Percentiles rank a stretch among this genome's conserved stretches.
These are phyloP conservation scores for Omphalotus olearius DNA, from an alignment of 1,284 basidiomycete genomes.

Conservation along the genomic window DNA sequence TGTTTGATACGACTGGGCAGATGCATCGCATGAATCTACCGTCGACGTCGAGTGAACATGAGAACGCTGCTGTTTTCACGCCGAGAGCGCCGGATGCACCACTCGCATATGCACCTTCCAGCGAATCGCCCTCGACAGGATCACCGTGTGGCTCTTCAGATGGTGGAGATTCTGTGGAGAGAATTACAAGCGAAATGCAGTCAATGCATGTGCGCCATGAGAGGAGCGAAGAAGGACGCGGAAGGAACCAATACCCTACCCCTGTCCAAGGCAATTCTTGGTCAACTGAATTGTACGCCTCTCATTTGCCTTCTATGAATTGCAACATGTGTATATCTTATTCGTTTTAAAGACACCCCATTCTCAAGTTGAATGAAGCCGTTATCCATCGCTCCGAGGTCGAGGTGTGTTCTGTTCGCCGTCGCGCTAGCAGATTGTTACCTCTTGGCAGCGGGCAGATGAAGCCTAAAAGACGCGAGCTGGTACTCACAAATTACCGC, in stretches of 20 bases:
- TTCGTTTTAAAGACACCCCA: conserved; percentile 29
- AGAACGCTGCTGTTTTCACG: neutral
- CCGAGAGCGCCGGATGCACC: neutral
- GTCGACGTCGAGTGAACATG: neutral
- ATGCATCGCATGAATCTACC: conserved; percentile 5
- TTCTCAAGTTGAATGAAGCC: conserved; percentile 36
- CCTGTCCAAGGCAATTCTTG: conserved; percentile 51
- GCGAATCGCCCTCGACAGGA: conserved; percentile 2
- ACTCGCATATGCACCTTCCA: neutral
- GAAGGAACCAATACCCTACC: conserved; percentile 49
- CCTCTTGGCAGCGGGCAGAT: conserved; percentile 46
- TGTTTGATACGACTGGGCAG: conserved; percentile 14
- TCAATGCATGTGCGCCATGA: conserved; percentile 3
- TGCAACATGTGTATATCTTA: too few relatives aligned
- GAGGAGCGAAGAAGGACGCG: conserved; percentile 30
- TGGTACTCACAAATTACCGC: conserved; percentile 56
- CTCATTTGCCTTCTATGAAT: neutral
- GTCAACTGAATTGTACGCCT: conserved; percentile 25
- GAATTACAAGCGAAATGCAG: neutral
- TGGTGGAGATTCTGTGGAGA: conserved; percentile 12
- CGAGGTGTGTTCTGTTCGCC: conserved; percentile 48
- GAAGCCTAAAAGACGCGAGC: conserved; percentile 49
- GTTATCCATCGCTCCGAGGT: conserved; percentile 50
- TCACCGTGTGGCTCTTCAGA: conserved; percentile 13
- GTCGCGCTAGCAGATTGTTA: conserved; percentile 58